phyloP scores from a whole-genome alignment of 129 eudicot genomes.

The Flaveria robusta region DNA sequence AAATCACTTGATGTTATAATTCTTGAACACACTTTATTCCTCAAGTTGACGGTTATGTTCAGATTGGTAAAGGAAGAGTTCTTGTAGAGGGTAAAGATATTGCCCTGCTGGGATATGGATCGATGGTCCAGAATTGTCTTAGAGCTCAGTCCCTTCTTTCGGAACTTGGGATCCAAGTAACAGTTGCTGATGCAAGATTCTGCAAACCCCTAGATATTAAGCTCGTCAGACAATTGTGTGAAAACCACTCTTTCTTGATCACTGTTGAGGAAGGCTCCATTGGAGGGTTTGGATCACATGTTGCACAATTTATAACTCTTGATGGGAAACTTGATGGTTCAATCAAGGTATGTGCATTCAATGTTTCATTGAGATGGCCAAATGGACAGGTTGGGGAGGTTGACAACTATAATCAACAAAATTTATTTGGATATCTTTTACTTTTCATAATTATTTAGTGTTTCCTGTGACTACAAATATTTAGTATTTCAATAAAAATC shows the following conservation, averaged over 20 bases:
- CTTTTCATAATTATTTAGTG: not conserved
- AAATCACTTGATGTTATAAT: too few relatives aligned
- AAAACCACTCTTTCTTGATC: constrained; percentile 69
- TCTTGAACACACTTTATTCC: constrained; percentile 1
- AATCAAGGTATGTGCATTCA: constrained; percentile 54
- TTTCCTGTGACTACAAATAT: not conserved
- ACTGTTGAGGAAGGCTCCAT: constrained; percentile 94
- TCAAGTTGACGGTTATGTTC: constrained; percentile 19
- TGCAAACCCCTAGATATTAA: constrained; percentile 95
- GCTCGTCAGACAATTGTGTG: constrained; percentile 68
- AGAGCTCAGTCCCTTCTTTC: constrained; percentile 81
- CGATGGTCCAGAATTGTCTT: constrained; percentile 94
- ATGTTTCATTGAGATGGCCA: not conserved
- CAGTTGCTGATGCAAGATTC: constrained; percentile 95
- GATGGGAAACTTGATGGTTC: constrained; percentile 92
- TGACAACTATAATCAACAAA: not conserved
- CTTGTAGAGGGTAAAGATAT: constrained; percentile 76
- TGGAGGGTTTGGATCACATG: constrained; percentile 96
- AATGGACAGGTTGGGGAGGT: constrained; percentile 2
- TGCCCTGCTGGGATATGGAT: constrained; percentile 84
- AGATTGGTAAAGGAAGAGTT: constrained; percentile 86
- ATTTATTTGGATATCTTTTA: not conserved
- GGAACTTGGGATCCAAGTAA: constrained; percentile 78
- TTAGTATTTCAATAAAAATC: not conserved
- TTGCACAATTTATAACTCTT: constrained; percentile 82